Evolutionary conservation across 495 filamentous ascomycete species (phyloP).

Genomic region (Aspergillus mulundensis): DNA sequence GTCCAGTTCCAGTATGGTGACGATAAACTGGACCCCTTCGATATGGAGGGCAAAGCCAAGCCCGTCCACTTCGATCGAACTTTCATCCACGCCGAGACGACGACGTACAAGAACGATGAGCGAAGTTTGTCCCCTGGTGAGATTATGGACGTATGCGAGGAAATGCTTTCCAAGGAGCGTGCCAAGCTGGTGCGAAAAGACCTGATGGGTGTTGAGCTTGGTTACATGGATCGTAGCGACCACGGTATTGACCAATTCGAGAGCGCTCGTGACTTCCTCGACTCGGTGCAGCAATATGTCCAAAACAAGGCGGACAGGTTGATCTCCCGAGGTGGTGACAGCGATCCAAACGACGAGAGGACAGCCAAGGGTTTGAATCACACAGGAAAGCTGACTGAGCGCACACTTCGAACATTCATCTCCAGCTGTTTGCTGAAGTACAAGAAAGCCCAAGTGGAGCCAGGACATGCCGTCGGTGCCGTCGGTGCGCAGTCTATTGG

Average conservation of each 20-base stretch:
- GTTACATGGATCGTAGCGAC: slow-evolving; percentile 61
- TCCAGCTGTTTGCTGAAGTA: slow-evolving; percentile 83
- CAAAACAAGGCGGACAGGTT: slow-evolving; percentile 52
- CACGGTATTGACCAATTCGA: slow-evolving; percentile 77
- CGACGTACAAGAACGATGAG: slow-evolving; percentile 75
- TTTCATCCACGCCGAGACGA: slow-evolving; percentile 74
- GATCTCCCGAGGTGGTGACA: slow-evolving; percentile 36
- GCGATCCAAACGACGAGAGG: slow-evolving; percentile 35
- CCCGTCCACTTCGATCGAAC: slow-evolving; percentile 93
- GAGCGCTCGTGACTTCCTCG: slow-evolving; percentile 75
- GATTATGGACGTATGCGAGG: slow-evolving; percentile 60
- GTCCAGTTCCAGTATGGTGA: slow-evolving; percentile 98
- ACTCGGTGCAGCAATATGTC: slow-evolving; percentile 69
- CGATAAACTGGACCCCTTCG: slow-evolving; percentile 88
- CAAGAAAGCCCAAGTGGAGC: slow-evolving; percentile 81
- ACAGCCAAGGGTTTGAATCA: slow-evolving; percentile 53
- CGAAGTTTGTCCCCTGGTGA: slow-evolving; percentile 67
- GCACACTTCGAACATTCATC: slow-evolving; percentile 71
- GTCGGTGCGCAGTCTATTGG: slow-evolving; percentile 97
- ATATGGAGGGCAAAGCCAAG: slow-evolving; percentile 93
- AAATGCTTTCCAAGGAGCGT: slow-evolving; percentile 61
- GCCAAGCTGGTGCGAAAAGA: slow-evolving; percentile 59
- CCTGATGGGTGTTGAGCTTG: slow-evolving; percentile 46
- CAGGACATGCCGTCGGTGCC: slow-evolving; percentile 95
- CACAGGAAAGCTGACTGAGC: slow-evolving; percentile 73